Evolutionary conservation across 768 basidiomycete genomes (phyloP).

Genomic region (Lentinula aciculospora): DNA sequence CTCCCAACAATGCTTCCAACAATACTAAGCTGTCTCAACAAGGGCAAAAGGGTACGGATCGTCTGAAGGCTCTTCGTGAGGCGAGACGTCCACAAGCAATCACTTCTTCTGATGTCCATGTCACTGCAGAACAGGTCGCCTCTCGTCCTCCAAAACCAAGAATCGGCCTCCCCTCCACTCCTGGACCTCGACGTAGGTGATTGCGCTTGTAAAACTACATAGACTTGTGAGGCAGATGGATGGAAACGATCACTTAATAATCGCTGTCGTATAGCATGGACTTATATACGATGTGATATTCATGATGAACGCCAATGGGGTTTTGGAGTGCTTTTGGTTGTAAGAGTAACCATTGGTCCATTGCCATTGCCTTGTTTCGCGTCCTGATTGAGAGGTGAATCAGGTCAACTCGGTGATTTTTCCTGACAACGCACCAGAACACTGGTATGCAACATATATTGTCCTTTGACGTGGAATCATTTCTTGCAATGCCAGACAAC

Average conservation of each 20-base stretch:
- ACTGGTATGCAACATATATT: not conserved
- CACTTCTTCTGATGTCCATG: not conserved
- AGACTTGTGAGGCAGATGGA: constrained; percentile 14
- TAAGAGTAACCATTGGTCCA: not conserved
- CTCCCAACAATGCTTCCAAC: not conserved
- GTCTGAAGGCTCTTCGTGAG: constrained; percentile 46
- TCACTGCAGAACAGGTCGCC: not conserved
- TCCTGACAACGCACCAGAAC: not conserved
- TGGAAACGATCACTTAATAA: constrained; percentile 6
- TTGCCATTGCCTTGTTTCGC: not conserved
- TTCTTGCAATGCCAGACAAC: not conserved
- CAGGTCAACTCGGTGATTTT: not conserved
- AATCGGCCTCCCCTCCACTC: constrained; percentile 30
- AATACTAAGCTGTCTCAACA: not conserved
- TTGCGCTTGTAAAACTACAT: not conserved
- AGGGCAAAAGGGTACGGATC: constrained; percentile 31
- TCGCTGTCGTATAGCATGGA: not conserved
- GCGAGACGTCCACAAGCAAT: constrained; percentile 30
- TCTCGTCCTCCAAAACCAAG: constrained; percentile 14
- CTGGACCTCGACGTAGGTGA: constrained; percentile 17
- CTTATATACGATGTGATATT: not conserved
- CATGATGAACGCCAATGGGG: not conserved
- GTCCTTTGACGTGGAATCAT: not conserved
- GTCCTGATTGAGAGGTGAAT: not conserved
- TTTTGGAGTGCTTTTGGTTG: not conserved